Evolutionary conservation across 2,329 filamentous ascomycete species (phyloP).

Genomic region (Dothistroma septosporum): DNA sequence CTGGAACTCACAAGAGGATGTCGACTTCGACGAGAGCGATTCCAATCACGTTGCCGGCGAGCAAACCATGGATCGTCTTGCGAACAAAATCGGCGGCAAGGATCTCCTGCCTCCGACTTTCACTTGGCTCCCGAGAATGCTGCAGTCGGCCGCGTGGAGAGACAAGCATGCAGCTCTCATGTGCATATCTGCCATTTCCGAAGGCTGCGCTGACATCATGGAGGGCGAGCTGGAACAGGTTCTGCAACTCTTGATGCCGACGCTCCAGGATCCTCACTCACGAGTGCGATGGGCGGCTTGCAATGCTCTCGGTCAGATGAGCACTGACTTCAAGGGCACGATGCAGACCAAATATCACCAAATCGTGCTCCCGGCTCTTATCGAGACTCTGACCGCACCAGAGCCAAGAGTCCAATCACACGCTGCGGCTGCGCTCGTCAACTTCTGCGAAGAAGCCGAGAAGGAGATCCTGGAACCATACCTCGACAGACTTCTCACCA

Average conservation of each 20-base stretch:
- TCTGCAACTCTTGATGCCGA: slow-evolving; percentile 87
- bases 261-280: slow-evolving; percentile 82
- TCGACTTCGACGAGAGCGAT: slow-evolving; percentile 93
- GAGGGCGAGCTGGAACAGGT: slow-evolving; percentile 90
- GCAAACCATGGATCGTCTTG: slow-evolving; percentile 95
- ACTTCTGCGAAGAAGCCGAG: slow-evolving; percentile 98
- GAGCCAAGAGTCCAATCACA: slow-evolving; percentile 95
- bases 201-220: slow-evolving; percentile 95
- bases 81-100: slow-evolving; percentile 93
- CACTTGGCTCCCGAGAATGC: slow-evolving; percentile 95
- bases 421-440: slow-evolving; percentile 93
- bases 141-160: slow-evolving; percentile 89
- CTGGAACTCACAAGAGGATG: slow-evolving; percentile 89
- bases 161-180: slow-evolving; percentile 95
- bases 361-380: slow-evolving; percentile 80
- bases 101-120: slow-evolving; percentile 92
- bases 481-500: slow-evolving; percentile 77
- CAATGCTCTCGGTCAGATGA: slow-evolving; percentile 99
- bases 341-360: slow-evolving; percentile 97
- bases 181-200: slow-evolving; percentile 97
- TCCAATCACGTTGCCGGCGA: slow-evolving; percentile 96
- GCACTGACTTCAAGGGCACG: slow-evolving; percentile 94
- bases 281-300: slow-evolving; percentile 96
- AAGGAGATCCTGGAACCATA: slow-evolving; percentile 89
- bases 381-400: slow-evolving; percentile 82